Evolutionary conservation across 345 rosid genomes (phyloP), one percentile per base, ranked within the genome.

Genomic region (Ceriops tagal): DNA sequence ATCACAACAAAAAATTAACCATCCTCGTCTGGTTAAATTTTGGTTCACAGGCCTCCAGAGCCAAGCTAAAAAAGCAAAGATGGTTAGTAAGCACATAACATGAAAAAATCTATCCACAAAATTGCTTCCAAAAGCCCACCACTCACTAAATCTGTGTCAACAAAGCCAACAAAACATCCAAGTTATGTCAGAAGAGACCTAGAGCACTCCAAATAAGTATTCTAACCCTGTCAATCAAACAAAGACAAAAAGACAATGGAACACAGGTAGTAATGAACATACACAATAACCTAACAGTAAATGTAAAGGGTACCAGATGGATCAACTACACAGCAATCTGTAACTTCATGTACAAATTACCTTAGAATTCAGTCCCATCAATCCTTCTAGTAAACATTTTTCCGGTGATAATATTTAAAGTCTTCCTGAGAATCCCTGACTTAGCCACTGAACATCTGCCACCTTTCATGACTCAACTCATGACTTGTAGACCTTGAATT

Each of bases 91-190:
- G 69, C 62, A 79, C 28, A 76, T 69, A 55, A 20, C 67, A 68
- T 34, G 63, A 57, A 19, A 46, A 53, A 39, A 49, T 43, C 3
- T 59, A 61, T 64, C 79, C 79, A 69, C 6, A 62, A 79, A 74
- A 73, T 75, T 66, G 74, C 73, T 71, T 74, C 70, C 61, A 72
- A 74, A 68, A 66, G 73, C 73, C 24, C 34, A 70, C 58, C 75
- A 62, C 18, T 76, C 78, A 71, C 76, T 64, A 76, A 39, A 82
- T 79, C 79, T 79, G 83, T 82, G 67, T 74, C 78, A 71, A 74
- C 69, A 79, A 70, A 73, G 61, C 68, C 78, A 71, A 74, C 69
- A 79, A 70, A 69, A 64, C 68, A 75, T 58, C 68, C 72, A 74
- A 57, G 69, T 70, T 74, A 78, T 74, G 61, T 62, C 39, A 13